phyloP scores from a whole-genome alignment of 2,329 filamentous ascomycete species.

The Cordyceps farinosa region DNA sequence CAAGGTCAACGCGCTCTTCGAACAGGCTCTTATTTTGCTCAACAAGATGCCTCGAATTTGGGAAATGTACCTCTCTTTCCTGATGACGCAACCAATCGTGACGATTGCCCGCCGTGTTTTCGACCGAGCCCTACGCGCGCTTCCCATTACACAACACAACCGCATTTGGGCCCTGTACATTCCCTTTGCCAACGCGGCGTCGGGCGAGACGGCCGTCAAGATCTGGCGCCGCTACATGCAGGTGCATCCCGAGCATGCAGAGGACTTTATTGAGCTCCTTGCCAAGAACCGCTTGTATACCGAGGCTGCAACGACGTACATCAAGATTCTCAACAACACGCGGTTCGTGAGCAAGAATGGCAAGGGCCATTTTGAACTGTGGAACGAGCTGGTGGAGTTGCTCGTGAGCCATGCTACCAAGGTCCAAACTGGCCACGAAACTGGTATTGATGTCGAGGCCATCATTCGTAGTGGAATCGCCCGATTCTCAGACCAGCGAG shows the following conservation, averaged over 20 bases:
- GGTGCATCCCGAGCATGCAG: slow-evolving; percentile 88
- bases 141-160: slow-evolving; percentile 93
- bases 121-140: slow-evolving; percentile 83
- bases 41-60: slow-evolving; percentile 99
- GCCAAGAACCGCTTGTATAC: slow-evolving; percentile 79
- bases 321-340: slow-evolving; percentile 85
- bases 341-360: slow-evolving; percentile 89
- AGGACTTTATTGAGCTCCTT: slow-evolving; percentile 91
- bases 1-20: slow-evolving; percentile 94
- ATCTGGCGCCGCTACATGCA: slow-evolving; percentile 97
- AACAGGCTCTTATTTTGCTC: slow-evolving; percentile 83
- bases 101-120: slow-evolving; percentile 84
- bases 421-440: slow-evolving; percentile 74
- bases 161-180: slow-evolving; percentile 91
- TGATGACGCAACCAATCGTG: slow-evolving; percentile 87
- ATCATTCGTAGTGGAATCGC: slow-evolving; percentile 91
- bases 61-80: slow-evolving; percentile 93
- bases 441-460: slow-evolving; percentile 82
- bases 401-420: slow-evolving; percentile 87
- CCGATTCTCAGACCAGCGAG: slow-evolving; percentile 88
- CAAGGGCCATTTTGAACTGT: slow-evolving; percentile 93
- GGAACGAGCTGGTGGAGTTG: slow-evolving; percentile 96
- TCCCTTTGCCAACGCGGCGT: slow-evolving; percentile 85
- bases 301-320: slow-evolving; percentile 87
- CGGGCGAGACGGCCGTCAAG: slow-evolving; percentile 84